Base-by-base conservation (phyloP, 306 rosid species). In the Inga oerstediana region DNA sequence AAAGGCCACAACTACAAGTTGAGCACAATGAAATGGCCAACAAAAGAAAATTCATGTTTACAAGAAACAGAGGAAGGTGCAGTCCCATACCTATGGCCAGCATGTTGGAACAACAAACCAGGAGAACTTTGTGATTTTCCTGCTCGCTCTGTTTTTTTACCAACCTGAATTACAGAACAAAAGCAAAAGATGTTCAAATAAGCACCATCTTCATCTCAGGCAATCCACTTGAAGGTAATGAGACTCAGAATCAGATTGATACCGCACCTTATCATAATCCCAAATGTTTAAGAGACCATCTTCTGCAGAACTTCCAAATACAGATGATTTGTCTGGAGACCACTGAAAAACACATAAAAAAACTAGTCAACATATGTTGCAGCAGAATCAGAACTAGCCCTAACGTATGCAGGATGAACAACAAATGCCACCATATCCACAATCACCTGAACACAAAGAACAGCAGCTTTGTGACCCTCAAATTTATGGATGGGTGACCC, bases 281-380 rank as follows among this genome's bases (percentile, higher is more conserved):
- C 99, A 97, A 76, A 97, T 90, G 86, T 97, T 92, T 17, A 97
- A 86, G 76, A 97, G 91, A 78, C 99, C 99, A 81, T 97, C 99
- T 87, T 97, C 99, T 13, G 99, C 99, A 68, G 99, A 94, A 81
- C 99, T 97, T 89, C 99, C 99, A 89, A 97, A 97, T 75, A 97
- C 93, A 75, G 99, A 89, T 54, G 99, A 84, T 84, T 93, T 94
- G 89, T 97, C 99, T 5, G 99, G 99, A 82, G 91, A 97, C 99
- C 99, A 97, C 99, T 97, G 95, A 80, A 88, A 24, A 74, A 54
- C 78, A 48, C 79, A 27, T 27, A 27, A 62, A 72, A 78, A 32
- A 72, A 78, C 54, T n/a, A 35, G 59, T 77, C 20, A 27, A 27
- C 19, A 62, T 43, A 77, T 43, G 12, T 44, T 43, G 72, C 80